These are phyloP conservation scores for Kandelia obovata DNA, from an alignment of 345 rosid species.

Conservation along the genomic window DNA sequence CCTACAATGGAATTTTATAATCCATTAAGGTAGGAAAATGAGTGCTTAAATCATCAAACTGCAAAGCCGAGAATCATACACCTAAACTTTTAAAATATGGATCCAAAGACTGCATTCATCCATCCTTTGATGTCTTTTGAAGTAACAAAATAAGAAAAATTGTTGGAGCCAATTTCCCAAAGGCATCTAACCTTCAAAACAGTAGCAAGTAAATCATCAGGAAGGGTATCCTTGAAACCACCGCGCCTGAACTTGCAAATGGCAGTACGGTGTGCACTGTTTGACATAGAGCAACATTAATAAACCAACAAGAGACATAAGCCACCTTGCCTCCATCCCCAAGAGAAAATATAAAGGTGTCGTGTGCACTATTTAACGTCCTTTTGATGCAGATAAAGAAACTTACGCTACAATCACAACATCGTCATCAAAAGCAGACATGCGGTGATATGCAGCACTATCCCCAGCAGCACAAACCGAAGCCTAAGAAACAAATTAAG, in stretches of 20 bases:
- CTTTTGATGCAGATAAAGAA: not conserved
- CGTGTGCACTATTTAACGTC: no score
- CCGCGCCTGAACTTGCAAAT: constrained; percentile 88
- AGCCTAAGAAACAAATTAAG: constrained; percentile 31
- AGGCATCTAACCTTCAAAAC: constrained; percentile 61
- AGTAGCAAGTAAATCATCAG: constrained; percentile 82
- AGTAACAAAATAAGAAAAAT: no score
- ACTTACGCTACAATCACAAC: constrained; percentile 87
- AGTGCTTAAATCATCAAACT: no score
- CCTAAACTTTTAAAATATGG: no score
- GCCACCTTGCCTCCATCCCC: no score
- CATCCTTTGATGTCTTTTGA: no score
- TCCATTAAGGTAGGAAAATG: not conserved
- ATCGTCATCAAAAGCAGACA: constrained; percentile 72
- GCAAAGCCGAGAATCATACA: no score
- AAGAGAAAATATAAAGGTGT: no score
- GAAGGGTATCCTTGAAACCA: constrained; percentile 84
- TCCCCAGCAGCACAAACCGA: constrained; percentile 65
- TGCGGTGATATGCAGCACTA: constrained; percentile 50
- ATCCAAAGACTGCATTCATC: no score
- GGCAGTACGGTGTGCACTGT: constrained; percentile 85
- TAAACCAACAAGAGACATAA: not conserved
- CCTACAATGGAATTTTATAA: constrained; percentile 35
- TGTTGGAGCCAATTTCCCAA: no score
- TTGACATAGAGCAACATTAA: constrained; percentile 3